phyloP scores from a whole-genome alignment of 495 filamentous ascomycete species.

The Annulohypoxylon moriforme region DNA sequence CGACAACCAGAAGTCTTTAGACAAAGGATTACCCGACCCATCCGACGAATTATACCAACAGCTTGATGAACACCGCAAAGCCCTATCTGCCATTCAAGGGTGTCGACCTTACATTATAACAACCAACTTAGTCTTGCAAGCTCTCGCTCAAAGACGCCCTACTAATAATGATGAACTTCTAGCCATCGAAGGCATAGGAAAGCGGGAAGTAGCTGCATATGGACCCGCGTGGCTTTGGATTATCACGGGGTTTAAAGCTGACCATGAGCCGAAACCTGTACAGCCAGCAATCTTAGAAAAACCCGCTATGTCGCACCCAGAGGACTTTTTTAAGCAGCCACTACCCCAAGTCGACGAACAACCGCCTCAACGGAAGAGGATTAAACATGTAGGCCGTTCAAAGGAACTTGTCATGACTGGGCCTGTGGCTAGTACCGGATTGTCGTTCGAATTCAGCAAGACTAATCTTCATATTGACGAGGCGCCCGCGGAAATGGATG shows the following conservation, averaged over 20 bases:
- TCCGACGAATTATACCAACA: constrained; percentile 11
- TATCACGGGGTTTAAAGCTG: constrained; percentile 18
- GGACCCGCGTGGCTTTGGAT: constrained; percentile 26
- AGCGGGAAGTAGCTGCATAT: not conserved
- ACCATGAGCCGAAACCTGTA: not conserved
- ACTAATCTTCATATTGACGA: constrained; percentile 59
- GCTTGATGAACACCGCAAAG: constrained; percentile 20
- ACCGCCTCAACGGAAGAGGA: constrained; percentile 50
- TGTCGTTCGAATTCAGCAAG: constrained; percentile 2
- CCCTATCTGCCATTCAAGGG: not conserved
- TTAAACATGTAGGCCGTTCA: constrained; percentile 67
- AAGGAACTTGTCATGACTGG: constrained; percentile 57
- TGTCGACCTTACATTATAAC: constrained; percentile 8
- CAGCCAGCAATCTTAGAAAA: not conserved
- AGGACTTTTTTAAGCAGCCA: not conserved
- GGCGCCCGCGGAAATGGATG: constrained; percentile 42
- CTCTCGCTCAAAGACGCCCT: constrained; percentile 15
- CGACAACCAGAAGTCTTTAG: not conserved
- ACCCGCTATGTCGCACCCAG: not conserved
- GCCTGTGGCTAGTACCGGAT: not conserved
- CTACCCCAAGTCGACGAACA: constrained; percentile 32
- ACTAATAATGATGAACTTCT: constrained; percentile 28
- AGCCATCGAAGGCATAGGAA: constrained; percentile 2
- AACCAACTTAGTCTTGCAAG: constrained; percentile 23
- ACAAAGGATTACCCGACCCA: not conserved